Evolutionary conservation across 371 early-diverging fungal genomes (phyloP).

Genomic region (Thermomucor indicae-seudaticae): DNA sequence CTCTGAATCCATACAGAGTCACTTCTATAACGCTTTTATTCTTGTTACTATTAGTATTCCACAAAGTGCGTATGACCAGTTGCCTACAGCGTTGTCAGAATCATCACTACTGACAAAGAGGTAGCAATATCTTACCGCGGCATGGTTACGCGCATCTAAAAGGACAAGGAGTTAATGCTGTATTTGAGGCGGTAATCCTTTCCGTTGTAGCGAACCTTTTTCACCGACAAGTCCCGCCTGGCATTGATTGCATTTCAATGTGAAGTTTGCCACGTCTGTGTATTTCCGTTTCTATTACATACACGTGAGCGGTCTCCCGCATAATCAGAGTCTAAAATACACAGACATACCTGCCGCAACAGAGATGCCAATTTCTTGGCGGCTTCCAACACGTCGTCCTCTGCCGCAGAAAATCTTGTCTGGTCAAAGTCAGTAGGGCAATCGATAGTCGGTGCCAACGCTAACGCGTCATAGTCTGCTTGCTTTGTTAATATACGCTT

Average conservation of each 20-base stretch:
- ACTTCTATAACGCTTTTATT: not conserved
- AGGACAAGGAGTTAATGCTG: not conserved
- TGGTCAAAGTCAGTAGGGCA: constrained; percentile 52
- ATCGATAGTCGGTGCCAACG: constrained; percentile 39
- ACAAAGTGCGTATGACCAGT: constrained; percentile 20
- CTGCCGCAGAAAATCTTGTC: constrained; percentile 37
- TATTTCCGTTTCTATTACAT: constrained; percentile 43
- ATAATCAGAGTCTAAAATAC: not conserved
- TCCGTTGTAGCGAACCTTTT: constrained; percentile 35
- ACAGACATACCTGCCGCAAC: constrained; percentile 36
- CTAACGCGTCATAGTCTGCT: constrained; percentile 59
- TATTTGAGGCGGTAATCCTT: not conserved
- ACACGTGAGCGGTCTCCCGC: not conserved
- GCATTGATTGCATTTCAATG: constrained; percentile 50
- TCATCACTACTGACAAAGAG: not conserved
- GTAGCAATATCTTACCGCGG: constrained; percentile 3
- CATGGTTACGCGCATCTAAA: constrained; percentile 13
- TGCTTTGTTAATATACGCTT: not conserved
- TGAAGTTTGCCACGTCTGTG: constrained; percentile 58
- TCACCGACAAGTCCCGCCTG: constrained; percentile 51
- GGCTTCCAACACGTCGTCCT: constrained; percentile 29
- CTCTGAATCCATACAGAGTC: too few relatives aligned
- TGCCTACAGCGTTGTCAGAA: not conserved
- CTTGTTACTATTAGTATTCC: constrained; percentile 6
- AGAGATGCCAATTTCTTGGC: constrained; percentile 36